Evolutionary conservation across 768 basidiomycete species (phyloP), one percentile per base, ranked within the genome.

Genomic region (Termitomyces bulborhizus): DNA sequence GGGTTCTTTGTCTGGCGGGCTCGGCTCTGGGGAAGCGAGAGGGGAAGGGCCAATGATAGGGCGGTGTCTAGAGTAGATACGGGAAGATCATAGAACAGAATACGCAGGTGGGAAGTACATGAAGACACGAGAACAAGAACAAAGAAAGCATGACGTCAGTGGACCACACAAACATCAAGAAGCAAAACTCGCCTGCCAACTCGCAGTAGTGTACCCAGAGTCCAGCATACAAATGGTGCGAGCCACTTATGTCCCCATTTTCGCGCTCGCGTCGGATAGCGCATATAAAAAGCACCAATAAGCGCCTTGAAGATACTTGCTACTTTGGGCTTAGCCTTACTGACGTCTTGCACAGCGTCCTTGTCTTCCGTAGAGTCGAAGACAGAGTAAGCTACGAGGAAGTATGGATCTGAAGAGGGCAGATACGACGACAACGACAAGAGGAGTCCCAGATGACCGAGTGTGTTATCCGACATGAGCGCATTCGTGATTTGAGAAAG

Each of bases 371-470:
- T 51, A 6, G 29, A 48, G n/a, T 34, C 6, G 29, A 16, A 36
- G 16, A n/a, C 11, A 50, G 54, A 43, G 21, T 36, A 55, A 31
- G 16, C 12, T 13, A 47, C 18, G 4, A 57, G 56, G 24, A 53
- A 53, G 42, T 53, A 47, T 6, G 58, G 58, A 15, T 59, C 58
- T n/a, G 54, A 52, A 4, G 51, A 54, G 4, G 51, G 51, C 49
- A 67, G 64, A 56, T 58, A 63, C 37, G 61, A 61, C 1, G 58
- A 61, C 12, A 67, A 57, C 6, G 61, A 57, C 37, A 65, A 57
- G 13, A 62, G 37, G 16, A 58, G 53, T 16, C 57, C 61, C n/a
- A 69, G 56, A 53, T 59, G 58, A 24, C 62, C 64, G 1, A 67
- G 53, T 2, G 63, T 63, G 29, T 52, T 47, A 6, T 48, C 54